Base-by-base conservation (phyloP, 164 flowering plant species). In the Stephania japonica region DNA sequence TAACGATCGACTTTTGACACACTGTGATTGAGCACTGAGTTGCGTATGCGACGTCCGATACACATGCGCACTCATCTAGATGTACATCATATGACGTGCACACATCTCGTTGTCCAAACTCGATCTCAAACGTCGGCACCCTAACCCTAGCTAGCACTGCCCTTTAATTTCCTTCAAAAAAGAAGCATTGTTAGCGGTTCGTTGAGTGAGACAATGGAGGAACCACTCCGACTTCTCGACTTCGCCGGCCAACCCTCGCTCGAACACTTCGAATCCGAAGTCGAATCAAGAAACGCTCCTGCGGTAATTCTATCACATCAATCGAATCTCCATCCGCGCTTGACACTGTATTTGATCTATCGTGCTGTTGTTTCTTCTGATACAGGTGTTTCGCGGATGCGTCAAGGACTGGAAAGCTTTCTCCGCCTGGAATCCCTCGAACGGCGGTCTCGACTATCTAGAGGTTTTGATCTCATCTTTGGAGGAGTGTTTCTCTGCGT, bases 381-480 rank as follows among this genome's bases (percentile, higher is more conserved):
- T 14, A 6, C 66, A 94, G 97, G 95, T 91, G 0, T 87, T 95
- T 56, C 70, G n/a, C 23, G 94, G 95, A 32, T 89, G 91, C 80
- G 61, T 84, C 65, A 89, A 82, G 77, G 83, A 85, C 8, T 90
- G 96, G 96, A 79, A 81, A 70, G 97, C 96, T 73, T 79, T 86
- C 67, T 71, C 85, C 73, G 77, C 75, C 56, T 92, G 98, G 99
- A 85, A 89, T 68, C 94, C 97, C 38, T 75, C 81, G 4, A 81
- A 77, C 73, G 92, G 89, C 53, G 99, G 99, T 73, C 97, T 95
- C 76, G 87, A 90, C 71, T 89, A 91, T 73, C 78, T 95, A 78
- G 87, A 86, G 91, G 50, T 44, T 44, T 44, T 44, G 38, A 8
- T 44, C 50, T 9, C 10, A 44, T 8, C 50, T 44, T 32, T 44